Evolutionary conservation across 2,329 filamentous ascomycete genomes (phyloP), one percentile per base, ranked within the genome.

Genomic region (Scedosporium boydii): DNA sequence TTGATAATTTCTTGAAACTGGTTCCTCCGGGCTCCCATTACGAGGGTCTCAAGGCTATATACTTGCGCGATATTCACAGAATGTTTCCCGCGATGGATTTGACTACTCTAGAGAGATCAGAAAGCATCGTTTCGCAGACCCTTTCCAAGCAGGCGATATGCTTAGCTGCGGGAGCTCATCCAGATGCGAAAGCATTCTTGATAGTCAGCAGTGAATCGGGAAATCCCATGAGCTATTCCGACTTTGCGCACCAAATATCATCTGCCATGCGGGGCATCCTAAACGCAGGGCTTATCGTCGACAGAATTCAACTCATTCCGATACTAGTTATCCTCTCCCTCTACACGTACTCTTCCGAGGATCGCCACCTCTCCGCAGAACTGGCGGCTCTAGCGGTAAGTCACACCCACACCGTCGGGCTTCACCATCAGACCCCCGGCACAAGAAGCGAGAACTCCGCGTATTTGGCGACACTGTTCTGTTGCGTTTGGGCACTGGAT

Each of bases 241-340:
- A 65, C 6, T 66, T 66, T 29, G 60, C 64, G 3, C 57, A 60
- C 9, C 63, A 55, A n/a, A 57, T 66, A 2, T 61, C 63, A 6
- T 63, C 61, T 1, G 63, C 64, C 18, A 66, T 66, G 26, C 63
- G 64, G n/a, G 63, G 63, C 27, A 57, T 57, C 10, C 60, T 66
- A 10, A 41, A 46, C 16, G 58, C 64, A 6, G 63, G 61, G 1
- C 16, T 64, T 6, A 27, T 63, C 10, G 63, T 60, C 7, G 65
- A 66, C 27, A 60, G 64, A 26, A 58, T 66, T 16, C 64, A 63
- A 34, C 46, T 63, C 7, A 73, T 70, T 1, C 63, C 67, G 16
- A 64, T 72, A 3, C 77, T 78, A 53, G 67, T 74, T n/a, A 64
- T 69, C 4, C 71, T 77, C 29, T 72, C 73, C 1, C 56, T 66